A percentile compares a stretch with the other conserved stretches of the same genome.
Evolutionary conservation across 345 rosid species (phyloP).

Genomic region (Triadica sebifera): DNA sequence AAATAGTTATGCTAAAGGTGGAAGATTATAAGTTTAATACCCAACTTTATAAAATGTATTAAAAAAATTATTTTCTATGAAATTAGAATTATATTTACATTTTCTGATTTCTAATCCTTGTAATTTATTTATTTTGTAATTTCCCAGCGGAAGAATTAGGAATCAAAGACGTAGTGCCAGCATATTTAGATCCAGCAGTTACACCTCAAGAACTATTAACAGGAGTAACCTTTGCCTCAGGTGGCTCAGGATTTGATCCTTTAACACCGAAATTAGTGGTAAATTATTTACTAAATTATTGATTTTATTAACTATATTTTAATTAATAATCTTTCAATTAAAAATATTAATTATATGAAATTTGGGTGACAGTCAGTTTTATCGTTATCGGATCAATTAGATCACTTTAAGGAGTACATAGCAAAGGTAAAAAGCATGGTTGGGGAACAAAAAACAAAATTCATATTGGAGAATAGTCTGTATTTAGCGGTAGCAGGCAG

Average conservation of each 20-base stretch:
- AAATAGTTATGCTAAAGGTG: too few relatives aligned
- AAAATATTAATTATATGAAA: neutral
- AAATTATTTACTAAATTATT: neutral
- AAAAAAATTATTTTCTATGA: neutral
- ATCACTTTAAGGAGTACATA: slow-evolving; percentile 41
- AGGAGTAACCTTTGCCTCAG: slow-evolving; percentile 69
- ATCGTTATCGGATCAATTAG: slow-evolving; percentile 40
- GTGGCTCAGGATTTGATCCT: slow-evolving; percentile 62
- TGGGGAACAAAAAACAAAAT: slow-evolving; percentile 37
- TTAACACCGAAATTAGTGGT: slow-evolving; percentile 44
- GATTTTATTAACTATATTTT: neutral
- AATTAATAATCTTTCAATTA: too few relatives aligned
- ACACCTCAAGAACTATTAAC: slow-evolving; percentile 48
- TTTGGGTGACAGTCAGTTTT: slow-evolving; percentile 31
- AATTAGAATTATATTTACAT: neutral
- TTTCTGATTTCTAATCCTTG: too few relatives aligned
- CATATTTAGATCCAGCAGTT: slow-evolving; percentile 52
- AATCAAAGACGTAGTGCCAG: slow-evolving; percentile 48
- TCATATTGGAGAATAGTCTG: slow-evolving; percentile 31
- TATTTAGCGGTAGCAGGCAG: slow-evolving; percentile 45
- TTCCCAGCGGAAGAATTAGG: slow-evolving; percentile 57
- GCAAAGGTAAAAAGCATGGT: slow-evolving; percentile 31
- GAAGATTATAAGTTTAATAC: too few relatives aligned
- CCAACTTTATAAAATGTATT: too few relatives aligned
- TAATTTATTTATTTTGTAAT: neutral